Evolutionary conservation across 805 yeast species (phyloP).

Genomic region (Hemisphaericaspora nanyangensis): DNA sequence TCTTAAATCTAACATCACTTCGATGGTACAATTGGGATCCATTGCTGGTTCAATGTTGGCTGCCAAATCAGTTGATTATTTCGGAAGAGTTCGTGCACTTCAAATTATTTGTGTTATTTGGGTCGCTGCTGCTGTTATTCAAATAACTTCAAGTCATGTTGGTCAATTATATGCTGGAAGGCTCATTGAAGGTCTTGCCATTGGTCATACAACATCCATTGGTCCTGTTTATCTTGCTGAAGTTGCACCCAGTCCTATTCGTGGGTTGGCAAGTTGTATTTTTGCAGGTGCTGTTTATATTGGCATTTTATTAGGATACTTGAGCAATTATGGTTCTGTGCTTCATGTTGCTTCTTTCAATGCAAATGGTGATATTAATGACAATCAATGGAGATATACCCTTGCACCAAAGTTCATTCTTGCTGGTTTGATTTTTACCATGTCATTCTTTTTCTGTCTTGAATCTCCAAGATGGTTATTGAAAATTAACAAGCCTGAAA

Average conservation of each 20-base stretch:
- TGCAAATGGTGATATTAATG: conserved; percentile 4
- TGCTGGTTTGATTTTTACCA: conserved; percentile 41
- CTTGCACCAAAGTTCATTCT: conserved; percentile 43
- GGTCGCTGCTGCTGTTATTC: conserved; percentile 44
- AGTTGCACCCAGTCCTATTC: conserved; percentile 45
- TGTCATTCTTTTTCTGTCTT: conserved; percentile 37
- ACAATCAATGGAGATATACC: conserved; percentile 49
- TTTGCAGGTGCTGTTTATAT: conserved; percentile 57
- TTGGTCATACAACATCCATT: conserved; percentile 51
- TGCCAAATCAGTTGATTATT: conserved; percentile 34
- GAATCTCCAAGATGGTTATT: conserved; percentile 52
- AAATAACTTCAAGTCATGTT: conserved; percentile 38
- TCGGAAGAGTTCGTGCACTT: conserved; percentile 48
- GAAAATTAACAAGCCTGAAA: conserved; percentile 34
- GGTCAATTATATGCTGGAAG: conserved; percentile 54
- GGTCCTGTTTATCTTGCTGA: conserved; percentile 50
- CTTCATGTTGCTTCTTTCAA: conserved; percentile 17
- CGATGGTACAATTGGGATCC: conserved; percentile 56
- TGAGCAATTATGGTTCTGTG: conserved; percentile 31
- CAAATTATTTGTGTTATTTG: conserved; percentile 40
- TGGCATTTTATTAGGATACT: conserved; percentile 46
- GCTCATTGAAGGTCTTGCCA: conserved; percentile 48
- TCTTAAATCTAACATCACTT: conserved; percentile 46
- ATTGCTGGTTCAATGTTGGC: conserved; percentile 44
- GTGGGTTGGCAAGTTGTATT: conserved; percentile 48